Conservation (phyloP, 2,329 filamentous ascomycete species). For the Xylariales sp. region DNA sequence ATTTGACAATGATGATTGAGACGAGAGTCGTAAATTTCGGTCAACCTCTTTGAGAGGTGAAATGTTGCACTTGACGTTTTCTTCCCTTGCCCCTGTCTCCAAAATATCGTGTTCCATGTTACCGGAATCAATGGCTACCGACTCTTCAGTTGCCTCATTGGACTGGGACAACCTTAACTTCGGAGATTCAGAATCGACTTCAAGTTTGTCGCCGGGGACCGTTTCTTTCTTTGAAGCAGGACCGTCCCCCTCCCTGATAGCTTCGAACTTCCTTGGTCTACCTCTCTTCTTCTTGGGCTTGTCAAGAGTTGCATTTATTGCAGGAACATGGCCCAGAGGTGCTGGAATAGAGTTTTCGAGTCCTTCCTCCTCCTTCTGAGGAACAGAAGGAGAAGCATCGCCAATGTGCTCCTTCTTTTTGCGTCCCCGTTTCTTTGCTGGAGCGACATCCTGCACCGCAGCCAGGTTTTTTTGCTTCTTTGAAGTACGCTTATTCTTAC, state of each 20-base stretch:
- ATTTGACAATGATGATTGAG: conserved; percentile 4
- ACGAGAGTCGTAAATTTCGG: not conserved
- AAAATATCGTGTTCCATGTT: not conserved
- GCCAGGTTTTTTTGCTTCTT: not conserved
- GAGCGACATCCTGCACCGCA: conserved; percentile 8
- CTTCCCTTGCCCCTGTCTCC: not conserved
- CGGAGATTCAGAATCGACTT: too few relatives aligned
- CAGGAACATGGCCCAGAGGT: not conserved
- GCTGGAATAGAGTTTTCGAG: not conserved
- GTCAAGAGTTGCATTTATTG: conserved; percentile 11
- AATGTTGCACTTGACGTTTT: not conserved
- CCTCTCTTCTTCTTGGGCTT: conserved; percentile 26
- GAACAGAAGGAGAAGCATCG: conserved; percentile 4
- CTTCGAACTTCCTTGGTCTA: conserved; percentile 22
- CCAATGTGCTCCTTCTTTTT: conserved; percentile 21
- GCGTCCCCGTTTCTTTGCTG: conserved; percentile 24
- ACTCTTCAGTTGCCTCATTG: too few relatives aligned
- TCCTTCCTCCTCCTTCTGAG: conserved; percentile 3
- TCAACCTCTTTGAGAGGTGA: conserved; percentile 5
- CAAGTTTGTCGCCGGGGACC: not conserved
- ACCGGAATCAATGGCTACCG: not conserved
- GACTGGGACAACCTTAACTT: too few relatives aligned
- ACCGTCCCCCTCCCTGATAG: not conserved
- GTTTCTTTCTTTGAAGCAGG: not conserved
- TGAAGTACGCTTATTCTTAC: not conserved